phyloP scores from a whole-genome alignment of 306 rosid genomes.

The Acacia confusa region DNA sequence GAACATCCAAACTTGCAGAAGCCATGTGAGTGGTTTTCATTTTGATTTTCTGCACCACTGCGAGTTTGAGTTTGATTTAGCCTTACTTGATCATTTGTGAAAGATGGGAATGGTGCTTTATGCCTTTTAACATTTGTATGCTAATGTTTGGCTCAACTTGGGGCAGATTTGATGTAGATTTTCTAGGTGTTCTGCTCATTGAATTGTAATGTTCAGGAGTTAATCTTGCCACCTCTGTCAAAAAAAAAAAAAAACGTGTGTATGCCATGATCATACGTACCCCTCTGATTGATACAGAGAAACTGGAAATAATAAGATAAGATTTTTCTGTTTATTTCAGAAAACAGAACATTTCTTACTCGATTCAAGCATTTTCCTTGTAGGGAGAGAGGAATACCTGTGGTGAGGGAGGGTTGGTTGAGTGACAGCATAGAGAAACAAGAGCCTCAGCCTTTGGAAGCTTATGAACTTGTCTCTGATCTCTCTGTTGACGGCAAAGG shows the following conservation, averaged over 20 bases:
- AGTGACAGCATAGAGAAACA: constrained; percentile 71
- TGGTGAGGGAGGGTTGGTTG: constrained; percentile 75
- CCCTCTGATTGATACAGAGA: neutral
- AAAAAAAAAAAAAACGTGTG: neutral
- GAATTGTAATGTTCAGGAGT: too few relatives aligned
- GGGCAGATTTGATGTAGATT: too few relatives aligned
- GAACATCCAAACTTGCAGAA: constrained; percentile 77
- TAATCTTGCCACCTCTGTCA: too few relatives aligned
- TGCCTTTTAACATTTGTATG: neutral
- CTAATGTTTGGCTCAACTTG: neutral
- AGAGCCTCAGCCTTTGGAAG: constrained; percentile 77
- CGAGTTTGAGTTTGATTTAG: neutral
- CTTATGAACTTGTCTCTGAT: constrained; percentile 73
- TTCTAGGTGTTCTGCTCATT: too few relatives aligned
- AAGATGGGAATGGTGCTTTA: neutral
- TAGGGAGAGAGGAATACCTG: constrained; percentile 71
- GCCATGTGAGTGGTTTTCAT: constrained; percentile 51
- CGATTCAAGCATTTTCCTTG: neutral
- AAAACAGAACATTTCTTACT: neutral
- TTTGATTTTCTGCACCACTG: neutral
- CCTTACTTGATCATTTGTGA: neutral
- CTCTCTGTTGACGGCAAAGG: constrained; percentile 72
- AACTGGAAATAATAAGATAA: neutral
- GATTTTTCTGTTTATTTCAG: neutral
- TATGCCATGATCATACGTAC: neutral